Percentiles rank a stretch among this genome's conserved stretches.
Evolutionary conservation across 2,329 filamentous ascomycete species (phyloP).

Genomic region (Cercospora janseana): DNA sequence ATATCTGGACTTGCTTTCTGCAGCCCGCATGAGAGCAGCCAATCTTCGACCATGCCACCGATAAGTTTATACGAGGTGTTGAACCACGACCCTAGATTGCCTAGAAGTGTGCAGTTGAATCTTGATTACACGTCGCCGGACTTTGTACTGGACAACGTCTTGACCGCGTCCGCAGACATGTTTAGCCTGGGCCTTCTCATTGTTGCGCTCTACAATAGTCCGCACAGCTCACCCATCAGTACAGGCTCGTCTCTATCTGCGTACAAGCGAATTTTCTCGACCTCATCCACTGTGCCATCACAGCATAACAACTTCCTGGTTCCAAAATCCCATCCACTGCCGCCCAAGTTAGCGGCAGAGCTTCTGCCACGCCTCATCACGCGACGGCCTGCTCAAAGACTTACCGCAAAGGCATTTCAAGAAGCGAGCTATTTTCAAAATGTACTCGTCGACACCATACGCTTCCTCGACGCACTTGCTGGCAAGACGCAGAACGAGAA

Average conservation of each 20-base stretch:
- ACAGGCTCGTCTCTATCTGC: constrained; percentile 75
- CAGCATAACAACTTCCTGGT: constrained; percentile 76
- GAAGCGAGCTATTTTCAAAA: constrained; percentile 97
- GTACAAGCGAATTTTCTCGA: constrained; percentile 81
- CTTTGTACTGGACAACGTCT: constrained; percentile 86
- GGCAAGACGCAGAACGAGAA: constrained; percentile 92
- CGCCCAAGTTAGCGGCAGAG: constrained; percentile 70
- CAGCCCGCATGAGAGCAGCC: constrained; percentile 73
- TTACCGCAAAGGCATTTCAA: constrained; percentile 89
- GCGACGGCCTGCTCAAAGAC: constrained; percentile 77
- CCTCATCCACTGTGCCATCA: constrained; percentile 74
- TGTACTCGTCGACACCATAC: constrained; percentile 90
- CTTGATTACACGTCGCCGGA: constrained; percentile 94
- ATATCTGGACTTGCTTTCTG: constrained; percentile 91
- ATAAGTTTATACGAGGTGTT: constrained; percentile 81
- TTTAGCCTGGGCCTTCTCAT: constrained; percentile 90
- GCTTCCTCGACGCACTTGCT: constrained; percentile 86
- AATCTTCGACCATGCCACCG: constrained; percentile 68
- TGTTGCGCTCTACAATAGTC: constrained; percentile 89
- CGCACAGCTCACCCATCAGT: constrained; percentile 82
- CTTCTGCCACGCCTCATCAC: constrained; percentile 86
- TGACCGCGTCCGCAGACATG: constrained; percentile 82
- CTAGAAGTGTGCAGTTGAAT: constrained; percentile 78
- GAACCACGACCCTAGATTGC: constrained; percentile 80
- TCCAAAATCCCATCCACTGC: constrained; percentile 68